Conservation (phyloP, 257 asterid species). For the Haberlea rhodopensis region DNA sequence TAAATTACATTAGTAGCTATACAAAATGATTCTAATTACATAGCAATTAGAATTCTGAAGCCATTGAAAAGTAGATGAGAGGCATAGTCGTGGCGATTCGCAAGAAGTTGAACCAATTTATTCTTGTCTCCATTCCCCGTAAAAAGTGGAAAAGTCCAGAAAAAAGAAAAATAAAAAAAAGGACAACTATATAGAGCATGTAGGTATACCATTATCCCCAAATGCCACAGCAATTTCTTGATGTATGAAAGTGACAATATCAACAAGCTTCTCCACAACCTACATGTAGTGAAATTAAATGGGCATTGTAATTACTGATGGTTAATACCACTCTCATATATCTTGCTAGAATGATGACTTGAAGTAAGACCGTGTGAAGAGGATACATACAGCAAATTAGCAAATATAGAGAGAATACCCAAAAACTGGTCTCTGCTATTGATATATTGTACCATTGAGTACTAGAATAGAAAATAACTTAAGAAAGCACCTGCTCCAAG, state of each 20-base stretch:
- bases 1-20: too few relatives aligned
- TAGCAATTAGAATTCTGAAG: neutral
- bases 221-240: conserved; percentile 77
- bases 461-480: conserved; percentile 13
- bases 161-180: too few relatives aligned
- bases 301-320: neutral
- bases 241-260: conserved; percentile 79
- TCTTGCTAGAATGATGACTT: conserved; percentile 10
- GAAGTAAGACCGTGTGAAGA: neutral
- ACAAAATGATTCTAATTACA: too few relatives aligned
- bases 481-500: conserved; percentile 89
- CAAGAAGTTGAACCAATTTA: neutral
- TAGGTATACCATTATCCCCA: conserved; percentile 63
- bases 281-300: conserved; percentile 22
- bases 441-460: neutral
- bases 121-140: neutral
- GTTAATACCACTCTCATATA: neutral
- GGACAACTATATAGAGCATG: neutral
- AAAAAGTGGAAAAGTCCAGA: neutral
- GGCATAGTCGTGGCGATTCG: neutral
- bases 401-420: neutral
- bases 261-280: conserved; percentile 98
- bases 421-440: neutral
- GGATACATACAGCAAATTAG: conserved; percentile 7
- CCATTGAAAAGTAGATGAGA: neutral